Base-by-base conservation (phyloP, 441 rosid genomes). In the Eutrema salsugineum region DNA sequence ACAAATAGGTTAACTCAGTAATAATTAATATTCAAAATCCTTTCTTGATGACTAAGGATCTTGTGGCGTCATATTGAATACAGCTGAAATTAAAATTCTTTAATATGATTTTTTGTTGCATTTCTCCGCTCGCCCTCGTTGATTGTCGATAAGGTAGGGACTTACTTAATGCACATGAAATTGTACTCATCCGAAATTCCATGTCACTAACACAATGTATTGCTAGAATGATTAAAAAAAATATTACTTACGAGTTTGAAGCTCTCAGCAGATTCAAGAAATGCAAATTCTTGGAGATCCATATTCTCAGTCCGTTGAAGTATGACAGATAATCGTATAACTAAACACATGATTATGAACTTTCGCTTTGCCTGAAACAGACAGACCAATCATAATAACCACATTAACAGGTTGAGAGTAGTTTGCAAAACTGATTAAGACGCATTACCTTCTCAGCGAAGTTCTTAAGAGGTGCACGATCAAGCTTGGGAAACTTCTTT, bases 401-500 rank as follows among this genome's bases (percentile, higher is more conserved):
- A 46, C 50, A 56, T 39, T 15, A 65, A 64, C 22, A 65, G 43
- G 19, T 17, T 43, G 50, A 59, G 58, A 44, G 11, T 44, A 36
- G 38, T 61, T 51, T 75, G 43, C 27, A 32, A 64, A 49, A 48
- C 17, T 17, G 53, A 66, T 66, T 49, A 28, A 70, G 57, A 73
- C 42, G 11, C 9, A 56, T 11, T 75, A 90, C 93, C 83, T 85
- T 77, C 66, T 76, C 83, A 53, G 81, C 49, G 17, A 84, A 79
- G 54, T 73, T 75, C 55, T 72, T 73, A 63, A 83, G 56, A 33
- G 82, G 80, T 56, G 68, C 56, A 62, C 62, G 73, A 44, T 76
- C 73, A 51, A 75, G 73, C 73, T 83, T 81, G 3, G 89, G 96
- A 68, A 85, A 82, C 72, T 87, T 90, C 77, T 87, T 90, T 75